These are phyloP conservation scores for apple (Malus domestica) DNA, from an alignment of 306 rosid genomes.

Conservation along the genomic window DNA sequence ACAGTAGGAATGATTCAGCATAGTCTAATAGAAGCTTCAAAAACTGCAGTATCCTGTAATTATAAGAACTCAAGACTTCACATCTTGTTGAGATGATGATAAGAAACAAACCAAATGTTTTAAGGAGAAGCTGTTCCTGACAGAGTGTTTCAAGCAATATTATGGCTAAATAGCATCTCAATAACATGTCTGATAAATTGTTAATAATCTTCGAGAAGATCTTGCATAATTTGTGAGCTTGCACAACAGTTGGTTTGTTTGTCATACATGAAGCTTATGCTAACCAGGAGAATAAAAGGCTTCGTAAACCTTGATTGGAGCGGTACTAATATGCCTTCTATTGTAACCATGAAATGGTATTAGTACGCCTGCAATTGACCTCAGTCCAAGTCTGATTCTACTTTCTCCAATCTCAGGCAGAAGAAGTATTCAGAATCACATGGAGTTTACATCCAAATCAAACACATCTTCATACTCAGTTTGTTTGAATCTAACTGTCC, in stretches of 20 bases:
- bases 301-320: background rate
- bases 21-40: background rate
- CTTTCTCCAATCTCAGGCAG: background rate
- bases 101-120: background rate
- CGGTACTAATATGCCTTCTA: background rate
- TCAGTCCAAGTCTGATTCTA: background rate
- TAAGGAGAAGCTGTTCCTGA: background rate
- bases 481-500: background rate
- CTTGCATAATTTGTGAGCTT: background rate
- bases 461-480: background rate
- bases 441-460: background rate
- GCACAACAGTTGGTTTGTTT: background rate
- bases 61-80: background rate
- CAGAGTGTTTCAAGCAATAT: background rate
- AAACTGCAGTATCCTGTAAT: background rate
- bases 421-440: background rate
- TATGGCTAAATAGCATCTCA: background rate
- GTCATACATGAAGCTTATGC: background rate
- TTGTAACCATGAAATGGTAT: background rate
- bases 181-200: background rate
- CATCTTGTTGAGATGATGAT: background rate
- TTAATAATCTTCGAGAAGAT: background rate
- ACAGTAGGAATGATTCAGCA: background rate
- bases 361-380: background rate
- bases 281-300: background rate